Evolutionary conservation across 2,329 filamentous ascomycete genomes (phyloP), one percentile per base, ranked within the genome.

Genomic region (Cadophora luteo-olivacea): DNA sequence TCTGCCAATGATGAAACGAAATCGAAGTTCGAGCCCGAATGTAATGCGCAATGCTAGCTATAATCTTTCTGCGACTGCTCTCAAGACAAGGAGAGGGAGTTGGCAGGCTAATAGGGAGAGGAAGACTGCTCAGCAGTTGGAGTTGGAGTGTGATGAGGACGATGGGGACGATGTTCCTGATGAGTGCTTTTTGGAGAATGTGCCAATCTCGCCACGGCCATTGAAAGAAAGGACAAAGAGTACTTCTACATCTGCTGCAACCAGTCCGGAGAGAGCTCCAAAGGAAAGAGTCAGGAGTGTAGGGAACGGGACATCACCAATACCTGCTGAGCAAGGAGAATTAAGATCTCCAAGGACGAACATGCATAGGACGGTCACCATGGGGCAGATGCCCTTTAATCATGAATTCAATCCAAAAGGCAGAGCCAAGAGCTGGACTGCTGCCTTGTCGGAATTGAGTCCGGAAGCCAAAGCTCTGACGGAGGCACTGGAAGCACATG

Each of bases 141-240:
- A 96, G 77, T 86, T 87, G 65, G 92, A 95, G 76, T 94, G 86
- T 70, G 89, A 93, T 73, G 88, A 91, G 62, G 91, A 94, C 73
- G 91, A 94, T 65, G 89, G 88, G 65, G 91, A 94, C 75, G 88
- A 92, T 70, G 90, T 96, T 36, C 92, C 92, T 0, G 92, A 94
- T 32, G 92, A 92, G 65, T 86, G 92, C 29, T 85, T 94, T 64
- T 86, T 96, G 58, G 92, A 93, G 80, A 96, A 96, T 72, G 90
- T 96, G 1, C 92, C 92, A 5, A 88, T 96, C 57, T 94, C 92
- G 0, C 92, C 92, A n/a, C 84, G 89, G 1, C 88, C 88, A 1
- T 82, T 82, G 1, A 81, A 82, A 29, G 87, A 90, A 70, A 83
- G 89, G 19, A 80, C 84, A 0, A 82, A 81, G 7, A 90, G 86